Percentiles rank a stretch among this genome's conserved stretches.
phyloP scores from a whole-genome alignment of 176 grass and related monocot genomes.

The Cymbopogon citratus region DNA sequence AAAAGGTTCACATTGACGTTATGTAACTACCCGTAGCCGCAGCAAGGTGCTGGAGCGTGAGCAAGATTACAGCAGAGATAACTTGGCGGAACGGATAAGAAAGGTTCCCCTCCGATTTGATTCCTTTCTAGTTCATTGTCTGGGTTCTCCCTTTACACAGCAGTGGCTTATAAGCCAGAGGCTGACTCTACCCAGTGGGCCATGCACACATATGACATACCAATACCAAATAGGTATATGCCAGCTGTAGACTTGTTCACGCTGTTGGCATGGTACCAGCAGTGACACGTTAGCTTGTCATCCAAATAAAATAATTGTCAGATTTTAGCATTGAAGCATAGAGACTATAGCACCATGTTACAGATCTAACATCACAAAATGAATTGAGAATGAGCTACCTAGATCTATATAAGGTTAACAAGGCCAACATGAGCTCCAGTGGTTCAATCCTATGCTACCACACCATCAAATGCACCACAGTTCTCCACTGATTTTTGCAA shows the following conservation, averaged over 20 bases:
- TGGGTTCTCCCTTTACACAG: neutral
- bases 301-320: neutral
- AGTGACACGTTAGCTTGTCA: neutral
- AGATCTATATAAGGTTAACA: conserved; percentile 4
- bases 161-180: neutral
- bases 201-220: neutral
- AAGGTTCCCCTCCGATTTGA: neutral
- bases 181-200: neutral
- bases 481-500: neutral
- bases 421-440: neutral
- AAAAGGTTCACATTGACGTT: neutral
- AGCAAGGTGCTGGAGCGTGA: neutral
- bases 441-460: neutral
- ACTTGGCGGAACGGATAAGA: neutral
- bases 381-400: neutral
- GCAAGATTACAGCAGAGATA: neutral
- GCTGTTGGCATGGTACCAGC: neutral
- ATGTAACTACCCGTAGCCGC: neutral
- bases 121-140: neutral
- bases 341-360: neutral
- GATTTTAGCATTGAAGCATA: neutral
- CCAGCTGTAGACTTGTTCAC: neutral
- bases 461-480: neutral
- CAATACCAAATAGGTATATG: neutral
- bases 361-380: neutral